These are phyloP conservation scores for Calonectria pseudoturangicola DNA, from an alignment of 2,329 filamentous ascomycete genomes.

Conservation along the genomic window DNA sequence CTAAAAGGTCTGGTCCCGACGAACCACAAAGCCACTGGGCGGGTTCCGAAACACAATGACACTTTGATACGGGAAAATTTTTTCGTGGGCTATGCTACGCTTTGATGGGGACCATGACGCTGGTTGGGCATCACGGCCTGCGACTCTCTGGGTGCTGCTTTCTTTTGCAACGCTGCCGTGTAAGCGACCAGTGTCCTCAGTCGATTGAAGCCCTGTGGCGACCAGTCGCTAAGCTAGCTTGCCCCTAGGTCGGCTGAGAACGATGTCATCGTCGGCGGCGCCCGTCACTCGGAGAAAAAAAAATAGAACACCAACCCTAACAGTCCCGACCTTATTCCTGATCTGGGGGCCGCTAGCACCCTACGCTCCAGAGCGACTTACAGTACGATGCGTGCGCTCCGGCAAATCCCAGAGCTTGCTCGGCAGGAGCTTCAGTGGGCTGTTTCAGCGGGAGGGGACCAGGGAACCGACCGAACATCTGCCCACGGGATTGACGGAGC, in stretches of 20 bases:
- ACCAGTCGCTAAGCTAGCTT: constrained; percentile 33
- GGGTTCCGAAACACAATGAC: constrained; percentile 30
- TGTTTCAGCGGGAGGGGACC: constrained; percentile 45
- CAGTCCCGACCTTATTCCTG: constrained; percentile 25
- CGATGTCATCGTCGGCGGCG: constrained; percentile 54
- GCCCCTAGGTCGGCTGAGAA: constrained; percentile 47
- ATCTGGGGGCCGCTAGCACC: constrained; percentile 25
- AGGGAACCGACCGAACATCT: constrained; percentile 10
- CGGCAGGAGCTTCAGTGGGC: constrained; percentile 40
- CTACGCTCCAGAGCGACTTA: constrained; percentile 16
- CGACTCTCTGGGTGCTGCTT: constrained; percentile 12
- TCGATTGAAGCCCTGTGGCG: constrained; percentile 30
- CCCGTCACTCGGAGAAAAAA: constrained; percentile 40
- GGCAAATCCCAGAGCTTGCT: constrained; percentile 31
- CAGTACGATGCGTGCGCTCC: constrained; percentile 23
- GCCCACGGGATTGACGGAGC: constrained; percentile 18
- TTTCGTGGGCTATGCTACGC: constrained; percentile 30
- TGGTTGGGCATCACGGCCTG: constrained; percentile 29
- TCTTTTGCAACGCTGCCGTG: constrained; percentile 31
- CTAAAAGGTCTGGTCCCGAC: constrained; percentile 24
- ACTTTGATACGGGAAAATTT: constrained; percentile 20
- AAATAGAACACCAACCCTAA: constrained; percentile 29
- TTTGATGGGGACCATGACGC: constrained; percentile 28
- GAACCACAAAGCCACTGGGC: constrained; percentile 31
- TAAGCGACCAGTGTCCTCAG: constrained; percentile 25